Evolutionary conservation across 2,329 filamentous ascomycete species (phyloP), one percentile per base, ranked within the genome.

Genomic region (Xylaria sp.): DNA sequence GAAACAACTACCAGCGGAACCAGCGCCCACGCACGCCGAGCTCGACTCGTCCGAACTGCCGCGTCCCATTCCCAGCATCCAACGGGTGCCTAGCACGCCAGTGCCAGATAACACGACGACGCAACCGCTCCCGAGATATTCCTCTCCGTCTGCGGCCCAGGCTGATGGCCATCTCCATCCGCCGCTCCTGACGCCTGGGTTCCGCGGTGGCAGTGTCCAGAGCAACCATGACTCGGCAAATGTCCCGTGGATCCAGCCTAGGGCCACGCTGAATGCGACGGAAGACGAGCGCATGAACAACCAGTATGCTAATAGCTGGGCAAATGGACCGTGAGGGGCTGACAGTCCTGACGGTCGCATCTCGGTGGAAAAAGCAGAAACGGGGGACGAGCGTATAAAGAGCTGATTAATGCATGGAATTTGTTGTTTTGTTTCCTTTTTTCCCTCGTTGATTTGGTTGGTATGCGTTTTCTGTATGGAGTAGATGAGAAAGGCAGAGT

Each of bases 251-350:
- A 53, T 52, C 12, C 19, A 42, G 23, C 66, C 46, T 3, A 52
- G 72, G 21, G 72, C 70, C 1, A 73, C 70, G 15, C 57, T 72
- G 28, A 71, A 67, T 38, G 65, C 68, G 15, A 72, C 72, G 0
- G 58, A 65, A 25, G 49, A 67, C 7, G 71, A 73, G 55, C 62
- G 67, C 11, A 25, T 60, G 23, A 62, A 70, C 15, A 63, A 68
- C 21, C 64, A 58, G 14, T 73, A 73, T 47, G 69, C 61, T 6
- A 72, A 70, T n/a, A 73, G 71, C 37, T 73, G 71, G 69, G 63
- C 70, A 8, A 47, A 49, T 12, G 63, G 63, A 5, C 63, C 56
- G 3, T 65, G 28, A 59, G 15, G 12, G 15, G 42, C 12, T 2
- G 19, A n/a, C 21, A 2, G 40, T 12, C 14, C 8, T 28, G 23